phyloP scores from a whole-genome alignment of 1,284 basidiomycete species.

The Phenoliferia sp. region DNA sequence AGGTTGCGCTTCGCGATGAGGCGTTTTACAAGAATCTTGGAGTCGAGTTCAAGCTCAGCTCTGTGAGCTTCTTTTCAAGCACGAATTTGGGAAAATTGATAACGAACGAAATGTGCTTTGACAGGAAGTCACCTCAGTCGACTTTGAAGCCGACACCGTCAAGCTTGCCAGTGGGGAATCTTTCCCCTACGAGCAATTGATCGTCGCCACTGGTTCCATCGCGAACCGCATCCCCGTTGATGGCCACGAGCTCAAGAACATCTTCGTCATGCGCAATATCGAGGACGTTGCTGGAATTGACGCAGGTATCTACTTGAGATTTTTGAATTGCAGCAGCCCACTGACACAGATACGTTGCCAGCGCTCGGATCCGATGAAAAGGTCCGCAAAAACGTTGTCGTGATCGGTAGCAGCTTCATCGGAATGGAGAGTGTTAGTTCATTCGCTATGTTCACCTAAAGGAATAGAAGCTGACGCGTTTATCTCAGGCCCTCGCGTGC shows the following conservation, averaged over 20 bases:
- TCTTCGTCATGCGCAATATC: conserved; percentile 69
- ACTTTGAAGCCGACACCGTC: conserved; percentile 53
- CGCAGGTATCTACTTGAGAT: conserved; percentile 49
- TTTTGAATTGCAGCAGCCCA: background rate
- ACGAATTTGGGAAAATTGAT: conserved; percentile 7
- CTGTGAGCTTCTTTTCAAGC: conserved; percentile 29
- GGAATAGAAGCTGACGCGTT: no score
- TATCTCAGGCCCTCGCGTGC: conserved; percentile 70
- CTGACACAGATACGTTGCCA: background rate
- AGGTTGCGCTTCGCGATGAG: conserved; percentile 62
- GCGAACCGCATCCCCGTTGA: conserved; percentile 66
- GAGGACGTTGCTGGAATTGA: conserved; percentile 72
- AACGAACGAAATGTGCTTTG: background rate
- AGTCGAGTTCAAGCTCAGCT: conserved; percentile 60
- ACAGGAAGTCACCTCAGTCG: conserved; percentile 62
- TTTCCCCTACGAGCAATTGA: conserved; percentile 43
- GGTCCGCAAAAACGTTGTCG: conserved; percentile 60
- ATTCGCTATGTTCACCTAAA: no score
- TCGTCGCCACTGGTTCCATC: conserved; percentile 45
- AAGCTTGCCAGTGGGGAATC: conserved; percentile 41
- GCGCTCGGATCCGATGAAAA: conserved; percentile 30
- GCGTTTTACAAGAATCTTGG: conserved; percentile 76
- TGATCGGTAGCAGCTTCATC: conserved; percentile 89
- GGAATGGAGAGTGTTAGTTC: conserved; percentile 85
- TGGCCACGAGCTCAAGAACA: conserved; percentile 69